Conservation (phyloP, 179 eudicot genomes). For the Amaranthus tricolor region DNA sequence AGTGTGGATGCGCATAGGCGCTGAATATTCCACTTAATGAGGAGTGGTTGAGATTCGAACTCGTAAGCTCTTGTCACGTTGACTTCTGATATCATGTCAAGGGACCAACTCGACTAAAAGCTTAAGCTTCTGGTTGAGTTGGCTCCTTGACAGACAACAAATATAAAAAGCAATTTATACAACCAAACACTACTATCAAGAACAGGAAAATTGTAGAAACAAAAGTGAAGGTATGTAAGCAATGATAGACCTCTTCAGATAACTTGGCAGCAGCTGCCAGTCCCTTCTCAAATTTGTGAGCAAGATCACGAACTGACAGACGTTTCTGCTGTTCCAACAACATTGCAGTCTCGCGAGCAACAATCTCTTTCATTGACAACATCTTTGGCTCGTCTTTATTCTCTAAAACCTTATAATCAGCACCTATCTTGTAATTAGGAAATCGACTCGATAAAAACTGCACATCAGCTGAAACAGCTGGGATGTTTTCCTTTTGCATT, state of each 20-base stretch:
- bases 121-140: too few relatives aligned
- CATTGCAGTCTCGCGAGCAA: conserved; percentile 71
- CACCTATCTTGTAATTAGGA: conserved; percentile 76
- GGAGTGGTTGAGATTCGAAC: too few relatives aligned
- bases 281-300: conserved; percentile 89
- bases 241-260: conserved; percentile 72
- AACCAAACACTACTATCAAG: too few relatives aligned
- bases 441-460: conserved; percentile 66
- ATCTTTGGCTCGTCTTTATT: conserved; percentile 51
- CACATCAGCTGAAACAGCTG: conserved; percentile 53
- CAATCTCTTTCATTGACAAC: conserved; percentile 72
- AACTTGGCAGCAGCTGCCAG: conserved; percentile 91
- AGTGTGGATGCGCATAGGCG: too few relatives aligned
- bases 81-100: too few relatives aligned
- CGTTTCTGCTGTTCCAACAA: conserved; percentile 84
- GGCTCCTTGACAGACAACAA: too few relatives aligned
- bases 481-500: conserved; percentile 48
- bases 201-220: conserved; percentile 1
- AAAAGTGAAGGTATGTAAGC: background rate
- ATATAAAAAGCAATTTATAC: too few relatives aligned
- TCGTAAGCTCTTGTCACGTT: too few relatives aligned
- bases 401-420: conserved; percentile 69
- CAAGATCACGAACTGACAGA: conserved; percentile 90
- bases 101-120: too few relatives aligned
- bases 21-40: too few relatives aligned